These are phyloP conservation scores for Cinchona pubescens DNA, from an alignment of 257 asterid species.

Conservation along the genomic window DNA sequence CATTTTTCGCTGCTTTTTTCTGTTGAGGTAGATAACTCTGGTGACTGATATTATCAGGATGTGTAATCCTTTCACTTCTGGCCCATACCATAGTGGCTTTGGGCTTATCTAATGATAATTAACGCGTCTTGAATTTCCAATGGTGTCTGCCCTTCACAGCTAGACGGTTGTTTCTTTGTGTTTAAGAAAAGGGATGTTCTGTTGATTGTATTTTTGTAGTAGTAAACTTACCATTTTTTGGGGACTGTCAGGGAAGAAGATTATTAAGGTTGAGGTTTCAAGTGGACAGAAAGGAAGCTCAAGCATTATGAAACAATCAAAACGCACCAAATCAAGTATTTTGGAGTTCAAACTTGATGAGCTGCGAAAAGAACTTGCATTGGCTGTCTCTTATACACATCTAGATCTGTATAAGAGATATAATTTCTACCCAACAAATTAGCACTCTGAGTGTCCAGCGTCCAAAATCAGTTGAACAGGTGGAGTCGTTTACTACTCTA, in stretches of 20 bases:
- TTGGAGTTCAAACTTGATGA: slow-evolving; percentile 71
- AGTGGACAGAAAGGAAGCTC: slow-evolving; percentile 41
- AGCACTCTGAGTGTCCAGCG: slow-evolving; percentile 45
- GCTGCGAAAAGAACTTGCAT: slow-evolving; percentile 81
- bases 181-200: too few relatives aligned
- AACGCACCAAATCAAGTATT: slow-evolving; percentile 54
- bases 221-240: too few relatives aligned
- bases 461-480: slow-evolving; percentile 77
- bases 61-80: not conserved
- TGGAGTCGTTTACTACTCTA: slow-evolving; percentile 7
- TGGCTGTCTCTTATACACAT: too few relatives aligned
- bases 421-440: slow-evolving; percentile 88
- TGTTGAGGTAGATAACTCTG: not conserved
- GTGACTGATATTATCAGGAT: not conserved
- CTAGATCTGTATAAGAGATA: too few relatives aligned
- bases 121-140: not conserved
- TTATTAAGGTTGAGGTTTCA: slow-evolving; percentile 58
- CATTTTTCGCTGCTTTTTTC: too few relatives aligned
- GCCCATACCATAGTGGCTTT: too few relatives aligned
- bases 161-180: too few relatives aligned
- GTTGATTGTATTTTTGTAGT: too few relatives aligned
- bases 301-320: slow-evolving; percentile 41
- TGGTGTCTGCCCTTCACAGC: not conserved
- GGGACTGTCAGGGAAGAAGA: slow-evolving; percentile 58
- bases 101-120: not conserved